Base-by-base conservation (phyloP, 164 flowering plant genomes). In the Annona cherimola region DNA sequence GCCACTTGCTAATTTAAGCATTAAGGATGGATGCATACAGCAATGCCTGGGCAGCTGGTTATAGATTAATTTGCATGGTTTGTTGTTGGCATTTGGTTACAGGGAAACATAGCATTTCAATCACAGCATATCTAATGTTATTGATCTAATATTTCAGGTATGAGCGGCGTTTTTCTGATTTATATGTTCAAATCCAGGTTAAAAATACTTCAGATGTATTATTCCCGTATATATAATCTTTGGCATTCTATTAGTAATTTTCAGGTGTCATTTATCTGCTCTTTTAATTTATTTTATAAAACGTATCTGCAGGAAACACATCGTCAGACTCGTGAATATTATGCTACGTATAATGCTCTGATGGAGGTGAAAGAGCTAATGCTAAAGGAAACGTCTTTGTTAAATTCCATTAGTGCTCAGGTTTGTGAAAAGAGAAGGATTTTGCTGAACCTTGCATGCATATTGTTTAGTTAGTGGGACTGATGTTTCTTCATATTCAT, bases 271-370 rank as follows among this genome's bases (percentile, higher is more conserved):
- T 5, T 19, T 4, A 4, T 16, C 40, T 64, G 40, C 41, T 7
- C 40, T n/a, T 42, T 12, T 9, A 64, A 35, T 40, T 41, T 55
- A 61, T 42, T 5, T 45, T 26, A 70, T 39, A 59, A 44, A 66
- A 4, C 4, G 63, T 3, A 63, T 76, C 18, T 64, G 41, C 84
- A 93, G 96, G 93, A 84, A 69, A 94, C 86, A 78, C 89, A 73
- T 84, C 79, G 80, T 12, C 90, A 89, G 76, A 92, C 98, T 54
- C 89, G 89, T 61, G 85, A 86, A 83, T 84, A 64, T 62, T 94
- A 89, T 86, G 97, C 84, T n/a, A 92, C 97, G 42, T 94, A 87
- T 72, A 92, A 94, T 84, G 87, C 97, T 62, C 94, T 94, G 71
- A 63, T 90, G 81, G 98, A 90, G 86, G 88, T 84, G 67, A 94